Conservation (phyloP, 495 filamentous ascomycete species). For the Chlorociboria aeruginascens region DNA sequence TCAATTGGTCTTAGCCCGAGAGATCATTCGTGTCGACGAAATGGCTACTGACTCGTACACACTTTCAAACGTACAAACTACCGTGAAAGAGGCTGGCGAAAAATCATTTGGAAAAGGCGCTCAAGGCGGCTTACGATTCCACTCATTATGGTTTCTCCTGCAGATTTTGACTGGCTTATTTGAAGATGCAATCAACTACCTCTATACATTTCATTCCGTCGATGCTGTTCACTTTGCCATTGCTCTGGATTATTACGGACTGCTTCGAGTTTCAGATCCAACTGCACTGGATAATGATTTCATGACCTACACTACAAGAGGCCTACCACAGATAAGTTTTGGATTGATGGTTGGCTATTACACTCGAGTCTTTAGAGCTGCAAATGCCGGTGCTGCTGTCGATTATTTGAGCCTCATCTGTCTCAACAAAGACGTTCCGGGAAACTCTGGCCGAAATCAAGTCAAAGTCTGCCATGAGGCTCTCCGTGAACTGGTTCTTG, state of each 20-base stretch:
- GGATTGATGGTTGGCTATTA: slow-evolving; percentile 87
- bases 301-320: slow-evolving; percentile 53
- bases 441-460: slow-evolving; percentile 62
- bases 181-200: slow-evolving; percentile 81
- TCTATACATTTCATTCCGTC: slow-evolving; percentile 79
- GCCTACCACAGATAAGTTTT: slow-evolving; percentile 86
- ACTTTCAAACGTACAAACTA: slow-evolving; percentile 72
- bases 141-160: slow-evolving; percentile 52
- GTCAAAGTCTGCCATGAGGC: slow-evolving; percentile 80
- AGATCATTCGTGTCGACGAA: slow-evolving; percentile 72
- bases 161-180: slow-evolving; percentile 89
- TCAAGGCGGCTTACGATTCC: slow-evolving; percentile 45
- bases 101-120: slow-evolving; percentile 68
- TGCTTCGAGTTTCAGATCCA: slow-evolving; percentile 73
- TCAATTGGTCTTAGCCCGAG: slow-evolving; percentile 82
- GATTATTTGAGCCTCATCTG: slow-evolving; percentile 92
- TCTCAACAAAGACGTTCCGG: slow-evolving; percentile 75
- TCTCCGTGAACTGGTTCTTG: slow-evolving; percentile 86
- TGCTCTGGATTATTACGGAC: slow-evolving; percentile 78
- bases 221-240: slow-evolving; percentile 94
- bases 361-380: slow-evolving; percentile 86
- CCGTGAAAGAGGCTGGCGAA: slow-evolving; percentile 75
- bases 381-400: slow-evolving; percentile 71
- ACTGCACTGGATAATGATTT: slow-evolving; percentile 58
- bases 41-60: slow-evolving; percentile 81